These are phyloP conservation scores for Anthracocystis panici-leucophaei DNA, from an alignment of 1,284 basidiomycete genomes.

Conservation along the genomic window DNA sequence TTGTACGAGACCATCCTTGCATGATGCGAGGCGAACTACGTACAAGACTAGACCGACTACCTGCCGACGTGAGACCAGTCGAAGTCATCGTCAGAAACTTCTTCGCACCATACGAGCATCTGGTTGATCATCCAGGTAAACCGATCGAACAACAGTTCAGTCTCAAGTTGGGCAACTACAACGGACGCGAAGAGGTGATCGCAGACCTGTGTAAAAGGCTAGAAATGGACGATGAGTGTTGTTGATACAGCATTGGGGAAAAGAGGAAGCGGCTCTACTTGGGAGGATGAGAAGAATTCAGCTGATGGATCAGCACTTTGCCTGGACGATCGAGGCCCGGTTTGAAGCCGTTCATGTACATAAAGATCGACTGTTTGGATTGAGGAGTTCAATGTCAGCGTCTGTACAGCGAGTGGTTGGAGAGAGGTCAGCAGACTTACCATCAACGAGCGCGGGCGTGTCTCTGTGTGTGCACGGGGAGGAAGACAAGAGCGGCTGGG, in stretches of 20 bases:
- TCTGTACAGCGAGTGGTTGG: no score
- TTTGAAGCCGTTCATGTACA: slow-evolving; percentile 31
- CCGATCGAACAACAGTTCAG: no score
- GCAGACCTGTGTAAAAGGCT: background rate
- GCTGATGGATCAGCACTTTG: slow-evolving; percentile 43
- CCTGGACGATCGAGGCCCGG: slow-evolving; percentile 41
- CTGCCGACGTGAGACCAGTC: no score
- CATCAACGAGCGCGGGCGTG: slow-evolving; percentile 34
- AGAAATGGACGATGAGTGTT: background rate
- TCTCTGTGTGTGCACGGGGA: slow-evolving; percentile 3
- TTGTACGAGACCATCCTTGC: no score
- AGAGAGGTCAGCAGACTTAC: slow-evolving; percentile 13
- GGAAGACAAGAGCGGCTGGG: slow-evolving; percentile 5
- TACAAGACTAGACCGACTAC: no score
- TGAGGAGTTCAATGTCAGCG: no score
- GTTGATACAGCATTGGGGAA: background rate
- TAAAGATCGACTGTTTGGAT: slow-evolving; percentile 27
- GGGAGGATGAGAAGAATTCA: slow-evolving; percentile 34
- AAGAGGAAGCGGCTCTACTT: slow-evolving; percentile 12
- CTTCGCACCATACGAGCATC: no score
- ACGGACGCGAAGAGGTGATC: no score
- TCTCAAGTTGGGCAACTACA: no score
- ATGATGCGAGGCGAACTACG: no score
- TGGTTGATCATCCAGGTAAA: no score
- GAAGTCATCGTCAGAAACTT: no score